These are phyloP conservation scores for Aspergillus taichungensis DNA, from an alignment of 495 filamentous ascomycete genomes.

Conservation along the genomic window DNA sequence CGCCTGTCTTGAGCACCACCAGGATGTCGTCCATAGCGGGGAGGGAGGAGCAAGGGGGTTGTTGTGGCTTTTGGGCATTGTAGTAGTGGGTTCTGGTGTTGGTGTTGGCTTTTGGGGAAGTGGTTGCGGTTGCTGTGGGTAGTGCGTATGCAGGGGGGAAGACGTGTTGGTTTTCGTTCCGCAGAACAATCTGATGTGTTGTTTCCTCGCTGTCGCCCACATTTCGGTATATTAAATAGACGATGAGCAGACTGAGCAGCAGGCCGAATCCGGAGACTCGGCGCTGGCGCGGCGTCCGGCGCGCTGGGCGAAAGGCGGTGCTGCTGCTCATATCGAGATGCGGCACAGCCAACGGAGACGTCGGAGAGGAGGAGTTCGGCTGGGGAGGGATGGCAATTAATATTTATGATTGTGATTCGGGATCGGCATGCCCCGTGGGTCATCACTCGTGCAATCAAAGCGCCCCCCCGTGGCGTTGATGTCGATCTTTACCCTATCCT, in stretches of 20 bases:
- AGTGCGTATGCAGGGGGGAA: background rate
- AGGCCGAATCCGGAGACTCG: constrained; percentile 1
- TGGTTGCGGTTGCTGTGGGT: background rate
- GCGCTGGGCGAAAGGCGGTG: background rate
- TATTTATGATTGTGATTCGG: no score
- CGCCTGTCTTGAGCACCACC: constrained; percentile 41
- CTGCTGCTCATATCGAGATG: background rate
- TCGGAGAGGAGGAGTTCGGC: no score
- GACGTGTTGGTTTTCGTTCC: no score
- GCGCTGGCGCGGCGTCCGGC: background rate
- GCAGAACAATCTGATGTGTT: no score
- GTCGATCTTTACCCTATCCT: no score
- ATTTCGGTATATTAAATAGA: background rate
- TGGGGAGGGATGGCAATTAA: no score
- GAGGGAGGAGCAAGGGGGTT: constrained; percentile 15
- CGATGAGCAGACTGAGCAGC: background rate
- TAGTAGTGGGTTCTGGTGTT: background rate
- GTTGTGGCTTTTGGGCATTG: background rate
- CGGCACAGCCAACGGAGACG: no score
- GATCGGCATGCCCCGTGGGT: no score
- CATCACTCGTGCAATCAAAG: no score
- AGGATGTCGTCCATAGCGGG: constrained; percentile 30
- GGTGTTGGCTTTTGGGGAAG: background rate
- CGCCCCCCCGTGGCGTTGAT: no score
- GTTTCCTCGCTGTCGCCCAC: no score